These are phyloP conservation scores for Cryptosporidium meleagridis DNA, from an alignment of 169 alveolate genomes.

Conservation along the genomic window DNA sequence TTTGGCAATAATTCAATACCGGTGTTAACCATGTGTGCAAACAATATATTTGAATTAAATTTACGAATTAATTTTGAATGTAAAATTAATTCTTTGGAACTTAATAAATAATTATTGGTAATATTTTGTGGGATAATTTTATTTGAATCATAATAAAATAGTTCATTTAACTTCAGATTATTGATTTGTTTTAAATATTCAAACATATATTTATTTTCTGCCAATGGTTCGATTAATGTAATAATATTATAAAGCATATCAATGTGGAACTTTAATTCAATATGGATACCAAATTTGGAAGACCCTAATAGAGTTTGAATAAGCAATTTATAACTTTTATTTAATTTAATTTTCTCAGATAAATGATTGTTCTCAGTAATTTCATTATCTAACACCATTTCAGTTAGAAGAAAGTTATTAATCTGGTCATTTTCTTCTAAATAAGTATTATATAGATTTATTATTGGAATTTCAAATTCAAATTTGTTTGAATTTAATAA, in stretches of 20 bases:
- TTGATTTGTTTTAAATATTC: not conserved
- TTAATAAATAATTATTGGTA: not conserved
- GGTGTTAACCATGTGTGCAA: not conserved
- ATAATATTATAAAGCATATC: not conserved
- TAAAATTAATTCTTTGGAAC: not conserved
- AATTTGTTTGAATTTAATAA: not conserved
- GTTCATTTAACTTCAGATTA: not conserved
- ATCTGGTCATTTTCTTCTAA: slow-evolving; percentile 12
- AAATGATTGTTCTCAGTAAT: not conserved
- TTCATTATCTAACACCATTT: not conserved
- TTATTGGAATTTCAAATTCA: slow-evolving; percentile 2
- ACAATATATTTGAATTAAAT: not conserved
- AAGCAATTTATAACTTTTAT: not conserved
- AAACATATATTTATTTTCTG: not conserved
- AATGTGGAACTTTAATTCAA: slow-evolving; percentile 3
- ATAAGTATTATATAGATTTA: not conserved
- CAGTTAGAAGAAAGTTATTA: slow-evolving; percentile 10
- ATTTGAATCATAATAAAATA: not conserved
- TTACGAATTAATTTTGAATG: not conserved
- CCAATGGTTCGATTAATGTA: not conserved
- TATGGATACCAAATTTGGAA: not conserved
- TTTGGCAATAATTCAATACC: not conserved
- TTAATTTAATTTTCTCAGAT: not conserved
- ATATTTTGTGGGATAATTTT: not conserved
- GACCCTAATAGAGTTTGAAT: slow-evolving; percentile 17